Evolutionary conservation across 768 basidiomycete genomes (phyloP).

Genomic region (Xerocomellus intermedius): DNA sequence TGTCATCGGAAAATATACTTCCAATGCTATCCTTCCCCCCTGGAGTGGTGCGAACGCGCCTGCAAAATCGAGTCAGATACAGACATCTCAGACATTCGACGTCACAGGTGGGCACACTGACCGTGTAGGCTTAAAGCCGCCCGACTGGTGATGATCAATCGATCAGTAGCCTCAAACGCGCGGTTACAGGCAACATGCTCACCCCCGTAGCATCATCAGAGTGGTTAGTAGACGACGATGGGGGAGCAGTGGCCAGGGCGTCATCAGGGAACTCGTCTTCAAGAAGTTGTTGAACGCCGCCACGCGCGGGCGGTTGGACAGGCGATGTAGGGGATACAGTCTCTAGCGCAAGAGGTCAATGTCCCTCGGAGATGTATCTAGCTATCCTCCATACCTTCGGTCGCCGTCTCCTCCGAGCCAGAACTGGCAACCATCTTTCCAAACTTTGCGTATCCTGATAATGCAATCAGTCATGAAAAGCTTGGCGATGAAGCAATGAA

Average conservation of each 20-base stretch:
- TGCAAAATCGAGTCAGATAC: slow-evolving; percentile 16
- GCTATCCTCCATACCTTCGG: slow-evolving; percentile 10
- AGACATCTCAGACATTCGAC: too few relatives aligned
- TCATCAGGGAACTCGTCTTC: slow-evolving; percentile 50
- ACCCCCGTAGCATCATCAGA: not conserved
- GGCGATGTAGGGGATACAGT: slow-evolving; percentile 7
- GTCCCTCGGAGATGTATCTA: not conserved
- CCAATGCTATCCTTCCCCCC: slow-evolving; percentile 31
- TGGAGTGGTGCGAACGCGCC: slow-evolving; percentile 34
- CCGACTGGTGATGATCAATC: slow-evolving; percentile 1
- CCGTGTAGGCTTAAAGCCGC: slow-evolving; percentile 49
- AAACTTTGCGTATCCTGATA: slow-evolving; percentile 68
- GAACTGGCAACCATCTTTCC: slow-evolving; percentile 43
- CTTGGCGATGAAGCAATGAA: not conserved
- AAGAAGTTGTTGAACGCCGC: slow-evolving; percentile 7
- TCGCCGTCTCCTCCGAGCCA: slow-evolving; percentile 28
- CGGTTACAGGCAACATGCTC: not conserved
- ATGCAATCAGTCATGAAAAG: not conserved
- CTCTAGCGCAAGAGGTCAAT: not conserved
- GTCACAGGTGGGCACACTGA: slow-evolving; percentile 19
- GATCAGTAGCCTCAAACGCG: not conserved
- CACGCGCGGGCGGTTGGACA: not conserved
- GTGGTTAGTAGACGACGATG: slow-evolving; percentile 18
- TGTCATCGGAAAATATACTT: slow-evolving; percentile 46
- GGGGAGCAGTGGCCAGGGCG: slow-evolving; percentile 58